Percentiles rank a stretch among this genome's conserved stretches.
phyloP scores from a whole-genome alignment of 805 yeast genomes.

The Suhomyces sp. region DNA sequence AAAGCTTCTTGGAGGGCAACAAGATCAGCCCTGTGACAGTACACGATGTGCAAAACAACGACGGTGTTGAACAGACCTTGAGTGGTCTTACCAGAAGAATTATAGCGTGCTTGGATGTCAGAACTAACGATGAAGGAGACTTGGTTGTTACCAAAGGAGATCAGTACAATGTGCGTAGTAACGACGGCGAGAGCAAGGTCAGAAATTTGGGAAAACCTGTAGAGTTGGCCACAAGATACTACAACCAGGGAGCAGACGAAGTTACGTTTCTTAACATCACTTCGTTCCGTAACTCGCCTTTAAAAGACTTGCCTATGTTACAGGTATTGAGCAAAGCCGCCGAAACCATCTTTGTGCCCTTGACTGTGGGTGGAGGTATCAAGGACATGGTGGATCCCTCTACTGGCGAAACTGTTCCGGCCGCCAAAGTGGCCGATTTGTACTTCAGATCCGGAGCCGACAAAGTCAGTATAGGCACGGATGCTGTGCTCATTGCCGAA shows the following conservation, averaged over 20 bases:
- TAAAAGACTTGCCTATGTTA: conserved; percentile 92
- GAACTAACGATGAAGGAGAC: conserved; percentile 92
- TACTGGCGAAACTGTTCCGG: conserved; percentile 69
- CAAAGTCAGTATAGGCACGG: conserved; percentile 96
- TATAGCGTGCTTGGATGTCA: conserved; percentile 95
- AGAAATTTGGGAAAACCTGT: conserved; percentile 97
- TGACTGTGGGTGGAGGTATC: conserved; percentile 98
- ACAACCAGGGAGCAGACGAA: conserved; percentile 95
- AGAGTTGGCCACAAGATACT: conserved; percentile 85
- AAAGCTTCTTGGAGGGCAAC: conserved; percentile 60
- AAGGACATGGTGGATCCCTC: conserved; percentile 85
- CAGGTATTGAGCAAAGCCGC: conserved; percentile 83
- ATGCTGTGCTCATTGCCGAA: conserved; percentile 92
- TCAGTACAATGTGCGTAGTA: conserved; percentile 85
- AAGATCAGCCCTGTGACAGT: conserved; percentile 26
- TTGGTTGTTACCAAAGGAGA: conserved; percentile 98
- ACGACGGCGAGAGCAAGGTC: conserved; percentile 48
- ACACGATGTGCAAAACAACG: conserved; percentile 17
- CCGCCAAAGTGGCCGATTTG: conserved; percentile 84
- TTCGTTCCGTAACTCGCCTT: conserved; percentile 91
- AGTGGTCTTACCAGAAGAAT: conserved; percentile 85
- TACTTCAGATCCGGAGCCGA: conserved; percentile 98
- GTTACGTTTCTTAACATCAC: conserved; percentile 93
- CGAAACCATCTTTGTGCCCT: conserved; percentile 89
- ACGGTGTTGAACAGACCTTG: conserved; percentile 30